phyloP scores from a whole-genome alignment of 768 basidiomycete genomes.

The Mycena metata region DNA sequence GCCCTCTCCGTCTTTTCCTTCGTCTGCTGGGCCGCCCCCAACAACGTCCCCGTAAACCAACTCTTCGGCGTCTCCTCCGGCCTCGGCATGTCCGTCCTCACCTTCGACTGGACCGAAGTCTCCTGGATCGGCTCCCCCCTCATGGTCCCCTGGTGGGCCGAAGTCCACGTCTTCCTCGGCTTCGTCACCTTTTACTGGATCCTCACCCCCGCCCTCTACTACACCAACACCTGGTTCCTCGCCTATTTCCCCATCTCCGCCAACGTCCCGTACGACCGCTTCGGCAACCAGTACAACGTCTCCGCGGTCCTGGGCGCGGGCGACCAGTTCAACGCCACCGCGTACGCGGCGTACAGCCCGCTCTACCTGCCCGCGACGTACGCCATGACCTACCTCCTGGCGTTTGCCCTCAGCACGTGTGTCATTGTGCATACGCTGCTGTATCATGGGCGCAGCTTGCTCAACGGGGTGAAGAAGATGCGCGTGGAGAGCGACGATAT shows the following conservation, averaged over 20 bases:
- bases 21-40: slow-evolving; percentile 81
- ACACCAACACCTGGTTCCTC: slow-evolving; percentile 89
- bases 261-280: slow-evolving; percentile 85
- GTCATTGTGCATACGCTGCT: slow-evolving; percentile 90
- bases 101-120: slow-evolving; percentile 85
- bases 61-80: slow-evolving; percentile 78
- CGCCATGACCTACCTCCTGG: slow-evolving; percentile 89
- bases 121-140: slow-evolving; percentile 80
- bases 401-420: slow-evolving; percentile 86
- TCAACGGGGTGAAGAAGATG: slow-evolving; percentile 79
- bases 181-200: slow-evolving; percentile 97
- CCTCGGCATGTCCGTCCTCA: slow-evolving; percentile 80
- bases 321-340: slow-evolving; percentile 78
- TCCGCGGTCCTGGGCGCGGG: slow-evolving; percentile 75
- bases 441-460: slow-evolving; percentile 85
- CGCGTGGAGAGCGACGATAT: slow-evolving; percentile 91
- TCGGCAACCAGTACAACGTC: slow-evolving; percentile 82
- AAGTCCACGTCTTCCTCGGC: slow-evolving; percentile 88
- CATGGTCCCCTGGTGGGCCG: slow-evolving; percentile 97
- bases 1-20: slow-evolving; percentile 81
- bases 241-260: slow-evolving; percentile 92
- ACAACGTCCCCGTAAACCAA: slow-evolving; percentile 79
- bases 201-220: slow-evolving; percentile 89
- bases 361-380: slow-evolving; percentile 93
- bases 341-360: slow-evolving; percentile 89